Evolutionary conservation across 163 green algal genomes (phyloP).

Genomic region (Prototheca cutis): DNA sequence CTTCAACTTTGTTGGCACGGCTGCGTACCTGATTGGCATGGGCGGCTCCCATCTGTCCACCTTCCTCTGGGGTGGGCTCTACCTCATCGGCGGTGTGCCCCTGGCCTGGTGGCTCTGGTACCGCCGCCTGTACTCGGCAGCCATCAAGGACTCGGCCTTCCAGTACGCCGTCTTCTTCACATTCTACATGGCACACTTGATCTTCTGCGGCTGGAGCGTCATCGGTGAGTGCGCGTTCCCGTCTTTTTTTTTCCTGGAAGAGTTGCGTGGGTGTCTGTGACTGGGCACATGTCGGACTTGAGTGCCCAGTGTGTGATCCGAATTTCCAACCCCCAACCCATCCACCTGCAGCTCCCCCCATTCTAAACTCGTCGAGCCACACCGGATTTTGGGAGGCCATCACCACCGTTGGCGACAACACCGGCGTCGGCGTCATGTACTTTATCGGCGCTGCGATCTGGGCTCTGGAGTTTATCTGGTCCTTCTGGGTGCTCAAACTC

Average conservation of each 20-base stretch:
- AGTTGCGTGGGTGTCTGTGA: not conserved
- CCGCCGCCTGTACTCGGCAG: slow-evolving; percentile 45
- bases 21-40: slow-evolving; percentile 27
- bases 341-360: slow-evolving; percentile 16
- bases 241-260: slow-evolving; percentile 3
- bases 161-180: slow-evolving; percentile 55
- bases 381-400: slow-evolving; percentile 32
- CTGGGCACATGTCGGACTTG: too few relatives aligned
- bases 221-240: slow-evolving; percentile 30
- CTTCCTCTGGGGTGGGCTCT: slow-evolving; percentile 41
- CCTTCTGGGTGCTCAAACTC: slow-evolving; percentile 31
- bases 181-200: slow-evolving; percentile 44
- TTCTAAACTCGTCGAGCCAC: slow-evolving; percentile 29
- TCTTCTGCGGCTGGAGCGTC: slow-evolving; percentile 48
- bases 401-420: slow-evolving; percentile 25
- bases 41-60: slow-evolving; percentile 14
- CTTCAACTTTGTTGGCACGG: slow-evolving; percentile 40
- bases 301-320: too few relatives aligned
- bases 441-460: slow-evolving; percentile 41
- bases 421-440: slow-evolving; percentile 41
- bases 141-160: slow-evolving; percentile 47
- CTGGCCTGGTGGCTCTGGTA: slow-evolving; percentile 54
- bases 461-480: slow-evolving; percentile 42
- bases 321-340: too few relatives aligned
- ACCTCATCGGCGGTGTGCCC: slow-evolving; percentile 40